Evolutionary conservation across 2,329 filamentous ascomycete genomes (phyloP).

Genomic region (Aspergillus novofumigatus): DNA sequence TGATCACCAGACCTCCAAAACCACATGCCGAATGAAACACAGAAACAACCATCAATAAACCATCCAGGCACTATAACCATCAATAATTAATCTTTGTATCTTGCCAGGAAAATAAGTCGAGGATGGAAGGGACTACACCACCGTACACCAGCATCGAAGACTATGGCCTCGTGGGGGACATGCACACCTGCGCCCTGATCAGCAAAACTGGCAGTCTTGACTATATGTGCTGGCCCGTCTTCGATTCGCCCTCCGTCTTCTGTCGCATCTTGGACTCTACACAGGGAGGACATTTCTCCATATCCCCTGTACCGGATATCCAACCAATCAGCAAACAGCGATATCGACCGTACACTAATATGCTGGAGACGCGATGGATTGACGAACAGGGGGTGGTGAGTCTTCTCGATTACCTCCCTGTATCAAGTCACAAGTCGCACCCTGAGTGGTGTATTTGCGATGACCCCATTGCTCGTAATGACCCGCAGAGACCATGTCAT

Average conservation of each 20-base stretch:
- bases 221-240: conserved; percentile 78
- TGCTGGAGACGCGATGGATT: conserved; percentile 73
- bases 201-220: conserved; percentile 71
- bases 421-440: conserved; percentile 55
- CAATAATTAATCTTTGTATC: background rate
- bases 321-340: conserved; percentile 65
- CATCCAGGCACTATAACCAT: too few relatives aligned
- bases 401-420: conserved; percentile 70
- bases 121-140: background rate
- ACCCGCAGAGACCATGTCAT: conserved; percentile 11
- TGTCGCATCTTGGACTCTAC: conserved; percentile 69
- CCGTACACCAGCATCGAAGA: conserved; percentile 57
- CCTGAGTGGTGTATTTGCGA: conserved; percentile 31
- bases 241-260: conserved; percentile 73
- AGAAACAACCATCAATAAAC: too few relatives aligned
- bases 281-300: conserved; percentile 70
- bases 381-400: conserved; percentile 71
- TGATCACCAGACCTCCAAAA: background rate
- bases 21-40: too few relatives aligned
- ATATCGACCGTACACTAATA: conserved; percentile 70
- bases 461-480: conserved; percentile 32
- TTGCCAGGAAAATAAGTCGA: background rate
- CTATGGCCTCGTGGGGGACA: conserved; percentile 76
- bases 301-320: conserved; percentile 45
- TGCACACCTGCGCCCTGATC: conserved; percentile 70